phyloP scores from a whole-genome alignment of 345 rosid species.

The Aquilaria yunnanensis region DNA sequence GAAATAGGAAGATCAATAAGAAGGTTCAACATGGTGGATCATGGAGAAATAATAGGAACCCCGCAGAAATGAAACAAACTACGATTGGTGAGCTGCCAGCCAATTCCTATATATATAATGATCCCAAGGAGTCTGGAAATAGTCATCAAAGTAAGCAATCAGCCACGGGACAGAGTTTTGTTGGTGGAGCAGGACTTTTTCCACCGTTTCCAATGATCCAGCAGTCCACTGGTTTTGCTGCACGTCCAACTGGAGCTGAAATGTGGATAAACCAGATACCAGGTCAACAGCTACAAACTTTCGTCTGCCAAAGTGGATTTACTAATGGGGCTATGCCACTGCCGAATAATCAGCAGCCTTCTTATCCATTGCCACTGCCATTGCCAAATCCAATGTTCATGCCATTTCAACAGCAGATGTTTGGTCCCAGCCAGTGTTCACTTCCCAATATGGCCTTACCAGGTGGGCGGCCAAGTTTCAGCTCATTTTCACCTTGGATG shows the following conservation, averaged over 20 bases:
- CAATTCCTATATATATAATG: conserved; percentile 21
- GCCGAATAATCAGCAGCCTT: conserved; percentile 42
- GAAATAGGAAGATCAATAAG: conserved; percentile 38
- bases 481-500: conserved; percentile 37
- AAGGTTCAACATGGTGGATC: conserved; percentile 40
- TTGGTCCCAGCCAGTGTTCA: conserved; percentile 36
- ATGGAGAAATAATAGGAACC: conserved; percentile 31
- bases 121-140: conserved; percentile 6
- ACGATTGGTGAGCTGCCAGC: conserved; percentile 13
- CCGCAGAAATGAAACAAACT: conserved; percentile 24
- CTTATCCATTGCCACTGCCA: conserved; percentile 27
- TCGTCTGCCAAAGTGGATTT: conserved; percentile 30
- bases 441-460: conserved; percentile 28
- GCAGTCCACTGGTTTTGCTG: conserved; percentile 24
- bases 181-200: conserved; percentile 24
- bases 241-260: conserved; percentile 20
- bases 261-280: conserved; percentile 30
- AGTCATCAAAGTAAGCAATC: conserved; percentile 19
- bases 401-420: conserved; percentile 35
- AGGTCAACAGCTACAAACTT: conserved; percentile 24
- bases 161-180: conserved; percentile 19
- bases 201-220: conserved; percentile 31
- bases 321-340: conserved; percentile 34
- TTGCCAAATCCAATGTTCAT: conserved; percentile 24
- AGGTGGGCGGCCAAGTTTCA: conserved; percentile 44